phyloP scores from a whole-genome alignment of 2,329 filamentous ascomycete genomes.

The Massarina eburnea region DNA sequence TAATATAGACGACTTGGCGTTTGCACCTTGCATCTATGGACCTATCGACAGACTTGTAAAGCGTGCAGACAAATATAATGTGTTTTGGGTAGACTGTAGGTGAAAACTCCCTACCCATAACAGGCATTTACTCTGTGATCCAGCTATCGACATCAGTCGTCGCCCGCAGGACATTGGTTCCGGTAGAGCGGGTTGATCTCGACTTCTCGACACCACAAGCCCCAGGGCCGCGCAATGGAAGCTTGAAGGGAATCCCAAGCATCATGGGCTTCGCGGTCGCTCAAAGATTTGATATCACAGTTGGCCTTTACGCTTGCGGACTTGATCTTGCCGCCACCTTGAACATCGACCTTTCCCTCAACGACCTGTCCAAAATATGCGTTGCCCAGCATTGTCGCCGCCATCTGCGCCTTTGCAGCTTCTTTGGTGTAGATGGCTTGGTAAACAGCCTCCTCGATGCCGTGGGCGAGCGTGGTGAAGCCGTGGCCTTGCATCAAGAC shows the following conservation, averaged over 20 bases:
- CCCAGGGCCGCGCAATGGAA: slow-evolving; percentile 45
- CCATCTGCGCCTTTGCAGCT: slow-evolving; percentile 45
- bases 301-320: slow-evolving; percentile 45
- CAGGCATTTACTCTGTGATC: neutral
- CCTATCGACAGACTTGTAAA: too few species aligned
- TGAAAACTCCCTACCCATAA: too few species aligned
- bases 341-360: slow-evolving; percentile 43
- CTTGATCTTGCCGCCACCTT: slow-evolving; percentile 44
- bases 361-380: slow-evolving; percentile 40
- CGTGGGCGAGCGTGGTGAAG: slow-evolving; percentile 46
- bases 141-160: slow-evolving; percentile 17
- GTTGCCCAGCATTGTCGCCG: slow-evolving; percentile 37
- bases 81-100: too few species aligned
- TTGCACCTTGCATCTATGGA: neutral
- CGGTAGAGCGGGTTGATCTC: slow-evolving; percentile 42
- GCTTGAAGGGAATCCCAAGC: slow-evolving; percentile 41
- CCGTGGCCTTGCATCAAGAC: slow-evolving; percentile 50
- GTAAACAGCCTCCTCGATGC: slow-evolving; percentile 50
- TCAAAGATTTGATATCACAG: slow-evolving; percentile 47
- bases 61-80: too few species aligned
- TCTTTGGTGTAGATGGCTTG: slow-evolving; percentile 48
- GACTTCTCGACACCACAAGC: slow-evolving; percentile 48
- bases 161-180: slow-evolving; percentile 41
- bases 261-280: slow-evolving; percentile 46
- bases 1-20: slow-evolving; percentile 24